These are phyloP conservation scores for Singerocomus inundabilis DNA, from an alignment of 1,284 basidiomycete species.

Conservation along the genomic window DNA sequence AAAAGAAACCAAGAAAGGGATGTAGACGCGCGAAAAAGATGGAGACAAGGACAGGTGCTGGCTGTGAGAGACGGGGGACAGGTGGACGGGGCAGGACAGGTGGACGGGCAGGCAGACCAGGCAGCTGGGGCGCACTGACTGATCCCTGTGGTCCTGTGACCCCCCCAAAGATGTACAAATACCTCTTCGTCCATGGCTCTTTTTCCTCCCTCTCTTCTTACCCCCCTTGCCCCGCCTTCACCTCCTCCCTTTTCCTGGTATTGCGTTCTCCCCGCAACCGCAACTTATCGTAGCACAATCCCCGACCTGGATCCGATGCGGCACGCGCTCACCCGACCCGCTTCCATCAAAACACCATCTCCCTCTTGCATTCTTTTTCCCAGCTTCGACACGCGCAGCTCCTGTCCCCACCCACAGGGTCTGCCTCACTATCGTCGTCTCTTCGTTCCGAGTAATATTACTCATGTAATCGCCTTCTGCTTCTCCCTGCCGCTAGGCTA, in stretches of 20 bases:
- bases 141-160: conserved; percentile 34
- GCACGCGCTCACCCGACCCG: conserved; percentile 4
- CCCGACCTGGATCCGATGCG: neutral
- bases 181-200: conserved; percentile 5
- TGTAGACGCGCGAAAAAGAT: no score
- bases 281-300: conserved; percentile 15
- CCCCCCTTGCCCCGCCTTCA: conserved; percentile 1
- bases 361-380: conserved; percentile 9
- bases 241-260: no score
- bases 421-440: no score
- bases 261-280: no score
- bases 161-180: conserved; percentile 37
- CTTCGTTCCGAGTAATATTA: no score
- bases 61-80: conserved; percentile 8
- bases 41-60: conserved; percentile 2
- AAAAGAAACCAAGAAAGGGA: neutral
- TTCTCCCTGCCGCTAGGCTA: no score
- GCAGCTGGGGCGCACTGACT: conserved; percentile 28
- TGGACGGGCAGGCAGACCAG: conserved; percentile 19
- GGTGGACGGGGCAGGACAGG: conserved; percentile 27
- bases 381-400: conserved; percentile 2
- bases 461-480: no score
- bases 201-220: neutral
- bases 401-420: no score
- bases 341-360: conserved; percentile 15